Evolutionary conservation across 805 yeast genomes (phyloP).

Genomic region (Lipomyces japonicus): DNA sequence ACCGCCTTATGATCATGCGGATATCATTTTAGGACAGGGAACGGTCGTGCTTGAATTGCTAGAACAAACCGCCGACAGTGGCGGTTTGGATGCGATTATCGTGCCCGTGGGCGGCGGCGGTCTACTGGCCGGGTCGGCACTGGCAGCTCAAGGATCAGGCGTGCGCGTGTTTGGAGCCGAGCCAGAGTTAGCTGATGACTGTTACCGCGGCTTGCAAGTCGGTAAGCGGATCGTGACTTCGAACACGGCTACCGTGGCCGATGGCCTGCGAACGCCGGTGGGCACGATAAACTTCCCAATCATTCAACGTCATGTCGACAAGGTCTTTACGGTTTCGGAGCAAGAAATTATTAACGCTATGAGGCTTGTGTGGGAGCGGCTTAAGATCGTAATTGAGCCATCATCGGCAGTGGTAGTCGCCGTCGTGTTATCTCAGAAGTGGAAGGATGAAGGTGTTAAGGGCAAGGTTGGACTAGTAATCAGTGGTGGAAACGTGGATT

Average conservation of each 20-base stretch:
- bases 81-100: slow-evolving; percentile 44
- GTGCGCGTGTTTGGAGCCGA: slow-evolving; percentile 30
- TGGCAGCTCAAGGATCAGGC: slow-evolving; percentile 27
- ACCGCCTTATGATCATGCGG: slow-evolving; percentile 51
- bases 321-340: slow-evolving; percentile 28
- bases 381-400: slow-evolving; percentile 32
- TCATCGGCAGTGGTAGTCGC: slow-evolving; percentile 29
- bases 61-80: slow-evolving; percentile 38
- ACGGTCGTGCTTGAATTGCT: slow-evolving; percentile 47
- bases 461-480: slow-evolving; percentile 16
- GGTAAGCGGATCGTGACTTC: slow-evolving; percentile 26
- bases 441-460: slow-evolving; percentile 9
- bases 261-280: slow-evolving; percentile 31
- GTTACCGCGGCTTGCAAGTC: slow-evolving; percentile 24
- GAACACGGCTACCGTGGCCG: slow-evolving; percentile 28
- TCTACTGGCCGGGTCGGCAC: slow-evolving; percentile 44
- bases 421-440: slow-evolving; percentile 20
- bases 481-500: slow-evolving; percentile 17
- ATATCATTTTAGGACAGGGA: slow-evolving; percentile 52
- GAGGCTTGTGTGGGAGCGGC: slow-evolving; percentile 29
- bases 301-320: slow-evolving; percentile 26
- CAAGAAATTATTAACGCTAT: slow-evolving; percentile 23
- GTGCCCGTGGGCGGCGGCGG: slow-evolving; percentile 59
- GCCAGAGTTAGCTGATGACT: slow-evolving; percentile 31
- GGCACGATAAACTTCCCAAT: slow-evolving; percentile 29